Percentiles rank a stretch among this genome's conserved stretches.
These are phyloP conservation scores for Capsicum pubescens DNA, from an alignment of 257 asterid species.

Conservation along the genomic window DNA sequence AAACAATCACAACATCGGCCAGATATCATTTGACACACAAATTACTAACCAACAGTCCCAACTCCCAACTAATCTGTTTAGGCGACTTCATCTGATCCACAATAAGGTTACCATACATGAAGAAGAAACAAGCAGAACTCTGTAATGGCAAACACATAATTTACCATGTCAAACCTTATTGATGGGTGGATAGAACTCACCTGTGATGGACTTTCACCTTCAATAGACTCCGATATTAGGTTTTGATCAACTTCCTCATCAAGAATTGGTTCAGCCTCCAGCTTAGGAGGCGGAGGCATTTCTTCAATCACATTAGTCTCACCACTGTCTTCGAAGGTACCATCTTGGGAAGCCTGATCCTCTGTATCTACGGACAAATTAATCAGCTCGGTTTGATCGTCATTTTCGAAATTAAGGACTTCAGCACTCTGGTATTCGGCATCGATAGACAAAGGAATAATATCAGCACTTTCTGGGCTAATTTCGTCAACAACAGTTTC, in stretches of 20 bases:
- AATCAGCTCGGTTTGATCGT: not conserved
- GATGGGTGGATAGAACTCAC: slow-evolving; percentile 43
- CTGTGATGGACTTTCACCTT: slow-evolving; percentile 41
- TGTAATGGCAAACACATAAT: not conserved
- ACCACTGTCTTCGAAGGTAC: slow-evolving; percentile 36
- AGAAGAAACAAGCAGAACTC: not conserved
- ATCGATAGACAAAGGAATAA: slow-evolving; percentile 18
- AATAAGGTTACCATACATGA: not conserved
- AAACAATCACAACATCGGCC: not conserved
- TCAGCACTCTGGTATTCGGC: not conserved
- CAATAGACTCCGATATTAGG: slow-evolving; percentile 33
- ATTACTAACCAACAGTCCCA: not conserved
- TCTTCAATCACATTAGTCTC: slow-evolving; percentile 33
- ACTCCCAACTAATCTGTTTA: not conserved
- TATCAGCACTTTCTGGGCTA: not conserved
- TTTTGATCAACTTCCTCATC: slow-evolving; percentile 43
- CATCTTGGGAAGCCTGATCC: slow-evolving; percentile 33
- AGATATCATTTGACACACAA: not conserved
- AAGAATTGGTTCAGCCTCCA: slow-evolving; percentile 46
- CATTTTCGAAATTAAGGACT: not conserved
- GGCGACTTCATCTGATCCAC: not conserved
- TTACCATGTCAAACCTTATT: not conserved
- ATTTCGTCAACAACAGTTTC: slow-evolving; percentile 27
- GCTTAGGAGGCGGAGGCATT: slow-evolving; percentile 37
- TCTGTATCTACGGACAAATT: slow-evolving; percentile 32